Base-by-base conservation (phyloP, 176 grass and related monocot species). In the Phoenix dactylifera region DNA sequence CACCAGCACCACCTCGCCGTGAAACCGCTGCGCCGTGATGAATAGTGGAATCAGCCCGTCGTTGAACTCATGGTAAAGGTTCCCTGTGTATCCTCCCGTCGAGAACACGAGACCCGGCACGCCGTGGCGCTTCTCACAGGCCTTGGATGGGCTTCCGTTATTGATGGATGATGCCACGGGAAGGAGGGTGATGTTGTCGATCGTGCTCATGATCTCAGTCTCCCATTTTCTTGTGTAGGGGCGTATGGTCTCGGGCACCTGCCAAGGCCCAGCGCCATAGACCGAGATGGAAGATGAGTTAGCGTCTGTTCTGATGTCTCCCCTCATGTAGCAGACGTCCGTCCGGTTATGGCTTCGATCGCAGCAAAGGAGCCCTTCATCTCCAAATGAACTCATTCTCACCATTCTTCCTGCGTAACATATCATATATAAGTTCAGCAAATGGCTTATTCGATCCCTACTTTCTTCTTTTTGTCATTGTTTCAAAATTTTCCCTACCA, bases 61-160 rank as follows among this genome's bases (percentile, higher is more conserved):
- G 67, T 81, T 98, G 84, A 98, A 98, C 75, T 98, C 94, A 63
- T 98, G 94, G 84, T 98, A 98, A 79, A 98, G 67, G 80, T 98
- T 98, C 26, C 94, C 94, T 7, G 94, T 98, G 85, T 98, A 98
- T 29, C 94, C 94, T 24, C 94, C 94, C 51, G 88, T 92, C 4
- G 94, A 98, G 79, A 98, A 89, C 51, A 98, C 87, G 55, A 98
- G 82, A 3, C 77, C 94, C 0, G 94, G 76, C 15, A 88, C 88
- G 1, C 79, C 75, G 30, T 60, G 68, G 85, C 85, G 73, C 32
- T 79, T 66, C 64, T 92, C 81, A 80, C 94, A 77, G 26, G n/a
- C n/a, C 65, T 17, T n/a, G 81, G 65, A 2, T 67, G 58, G 17
- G 50, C 9, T 26, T 80, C 69, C 15, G 18, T 17, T 4, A 16